Evolutionary conservation across 176 grass and related monocot species (phyloP).

Genomic region (Lolium multiflorum): DNA sequence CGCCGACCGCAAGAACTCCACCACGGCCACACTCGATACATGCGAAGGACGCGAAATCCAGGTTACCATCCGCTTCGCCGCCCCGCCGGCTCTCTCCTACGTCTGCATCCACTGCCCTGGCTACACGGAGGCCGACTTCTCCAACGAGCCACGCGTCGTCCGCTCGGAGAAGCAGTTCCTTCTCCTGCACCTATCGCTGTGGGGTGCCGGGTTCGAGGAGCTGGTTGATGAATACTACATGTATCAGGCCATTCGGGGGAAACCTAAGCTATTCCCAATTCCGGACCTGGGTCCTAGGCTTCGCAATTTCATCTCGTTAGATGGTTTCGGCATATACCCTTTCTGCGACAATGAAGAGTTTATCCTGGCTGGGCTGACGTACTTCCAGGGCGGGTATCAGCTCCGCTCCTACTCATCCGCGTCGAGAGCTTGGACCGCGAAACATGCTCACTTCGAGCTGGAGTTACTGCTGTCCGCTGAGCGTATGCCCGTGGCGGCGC

Average conservation of each 20-base stretch:
- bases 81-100: neutral
- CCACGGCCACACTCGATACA: neutral
- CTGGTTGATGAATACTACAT: too few species aligned
- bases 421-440: neutral
- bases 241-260: too few species aligned
- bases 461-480: neutral
- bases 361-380: neutral
- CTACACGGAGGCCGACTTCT: neutral
- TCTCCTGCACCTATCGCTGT: neutral
- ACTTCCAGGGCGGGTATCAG: neutral
- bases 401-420: neutral
- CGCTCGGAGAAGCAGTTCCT: neutral
- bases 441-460: neutral
- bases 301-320: too few species aligned
- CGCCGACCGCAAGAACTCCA: neutral
- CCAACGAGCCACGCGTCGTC: neutral
- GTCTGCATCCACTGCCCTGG: neutral
- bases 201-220: too few species aligned
- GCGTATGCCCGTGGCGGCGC: neutral
- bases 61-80: neutral
- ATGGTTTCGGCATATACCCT: too few species aligned
- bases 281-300: neutral
- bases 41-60: neutral
- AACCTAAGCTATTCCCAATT: neutral
- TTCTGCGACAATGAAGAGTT: neutral